Conservation (phyloP, 495 filamentous ascomycete species). For the Aspergillus nanangensis region DNA sequence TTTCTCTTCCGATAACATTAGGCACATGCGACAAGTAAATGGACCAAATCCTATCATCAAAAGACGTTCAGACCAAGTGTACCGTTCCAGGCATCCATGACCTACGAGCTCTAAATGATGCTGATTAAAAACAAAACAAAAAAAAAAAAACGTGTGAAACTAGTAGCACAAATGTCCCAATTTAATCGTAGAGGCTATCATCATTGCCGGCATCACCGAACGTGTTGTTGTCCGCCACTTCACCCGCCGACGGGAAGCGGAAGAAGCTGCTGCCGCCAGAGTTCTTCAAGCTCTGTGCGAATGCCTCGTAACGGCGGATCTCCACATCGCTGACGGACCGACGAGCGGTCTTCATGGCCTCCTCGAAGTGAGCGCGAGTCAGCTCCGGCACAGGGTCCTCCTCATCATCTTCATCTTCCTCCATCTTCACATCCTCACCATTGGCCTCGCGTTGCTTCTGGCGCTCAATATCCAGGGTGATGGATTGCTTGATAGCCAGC, state of each 20-base stretch:
- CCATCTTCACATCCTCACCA: constrained; percentile 74
- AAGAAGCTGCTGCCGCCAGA: constrained; percentile 91
- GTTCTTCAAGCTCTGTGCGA: constrained; percentile 98
- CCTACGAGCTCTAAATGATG: constrained; percentile 21
- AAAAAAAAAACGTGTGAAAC: constrained; percentile 4
- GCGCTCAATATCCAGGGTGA: constrained; percentile 81
- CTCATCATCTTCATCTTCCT: constrained; percentile 68
- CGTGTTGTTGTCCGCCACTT: constrained; percentile 54
- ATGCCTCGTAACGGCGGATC: constrained; percentile 96
- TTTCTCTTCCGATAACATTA: too few relatives aligned
- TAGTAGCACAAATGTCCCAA: constrained; percentile 17
- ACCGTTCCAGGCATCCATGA: constrained; percentile 9
- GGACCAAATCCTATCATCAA: too few relatives aligned
- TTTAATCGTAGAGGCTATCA: constrained; percentile 76
- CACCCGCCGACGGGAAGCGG: constrained; percentile 82
- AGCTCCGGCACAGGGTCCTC: constrained; percentile 97
- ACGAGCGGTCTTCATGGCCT: constrained; percentile 92
- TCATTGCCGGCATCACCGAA: constrained; percentile 85
- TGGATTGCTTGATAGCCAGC: constrained; percentile 98
- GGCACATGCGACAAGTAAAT: background rate
- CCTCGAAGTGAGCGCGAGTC: constrained; percentile 95
- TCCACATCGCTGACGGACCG: constrained; percentile 94
- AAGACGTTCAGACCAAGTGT: too few relatives aligned
- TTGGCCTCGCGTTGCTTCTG: constrained; percentile 82
- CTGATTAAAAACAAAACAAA: constrained; percentile 14